phyloP scores from a whole-genome alignment of 2,329 filamentous ascomycete species.

The Cytospora piceicola region DNA sequence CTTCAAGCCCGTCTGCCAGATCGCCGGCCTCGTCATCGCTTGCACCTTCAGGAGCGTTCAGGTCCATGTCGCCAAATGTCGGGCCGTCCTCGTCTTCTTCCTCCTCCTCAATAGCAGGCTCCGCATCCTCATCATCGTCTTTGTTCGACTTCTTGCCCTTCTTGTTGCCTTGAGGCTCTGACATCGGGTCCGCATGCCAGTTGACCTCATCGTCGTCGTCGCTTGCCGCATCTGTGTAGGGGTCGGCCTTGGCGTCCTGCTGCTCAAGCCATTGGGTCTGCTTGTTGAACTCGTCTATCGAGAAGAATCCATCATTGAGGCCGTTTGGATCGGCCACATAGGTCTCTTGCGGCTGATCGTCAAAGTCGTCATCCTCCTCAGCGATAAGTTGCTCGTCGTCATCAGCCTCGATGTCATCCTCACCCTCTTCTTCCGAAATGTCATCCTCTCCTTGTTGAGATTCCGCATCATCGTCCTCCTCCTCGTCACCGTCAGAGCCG shows the following conservation, averaged over 20 bases:
- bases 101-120: conserved; percentile 46
- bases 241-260: conserved; percentile 77
- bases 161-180: conserved; percentile 37
- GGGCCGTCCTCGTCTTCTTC: conserved; percentile 77
- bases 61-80: conserved; percentile 79
- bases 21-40: conserved; percentile 64
- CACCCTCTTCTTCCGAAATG: conserved; percentile 37
- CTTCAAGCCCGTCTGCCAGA: conserved; percentile 56
- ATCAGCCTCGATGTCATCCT: conserved; percentile 39
- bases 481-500: conserved; percentile 42
- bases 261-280: conserved; percentile 88
- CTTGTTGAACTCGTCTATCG: conserved; percentile 95
- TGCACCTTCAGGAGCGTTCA: conserved; percentile 73
- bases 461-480: conserved; percentile 40
- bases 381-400: conserved; percentile 40
- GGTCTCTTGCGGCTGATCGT: conserved; percentile 55
- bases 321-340: conserved; percentile 77
- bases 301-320: conserved; percentile 97
- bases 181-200: conserved; percentile 79
- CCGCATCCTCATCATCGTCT: conserved; percentile 38
- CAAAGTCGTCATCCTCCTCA: conserved; percentile 47
- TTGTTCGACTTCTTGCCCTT: conserved; percentile 38
- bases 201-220: conserved; percentile 86
- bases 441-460: conserved; percentile 35
- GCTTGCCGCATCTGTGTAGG: conserved; percentile 72